Evolutionary conservation across 805 yeast genomes (phyloP).

Genomic region (Ogataea angusta): DNA sequence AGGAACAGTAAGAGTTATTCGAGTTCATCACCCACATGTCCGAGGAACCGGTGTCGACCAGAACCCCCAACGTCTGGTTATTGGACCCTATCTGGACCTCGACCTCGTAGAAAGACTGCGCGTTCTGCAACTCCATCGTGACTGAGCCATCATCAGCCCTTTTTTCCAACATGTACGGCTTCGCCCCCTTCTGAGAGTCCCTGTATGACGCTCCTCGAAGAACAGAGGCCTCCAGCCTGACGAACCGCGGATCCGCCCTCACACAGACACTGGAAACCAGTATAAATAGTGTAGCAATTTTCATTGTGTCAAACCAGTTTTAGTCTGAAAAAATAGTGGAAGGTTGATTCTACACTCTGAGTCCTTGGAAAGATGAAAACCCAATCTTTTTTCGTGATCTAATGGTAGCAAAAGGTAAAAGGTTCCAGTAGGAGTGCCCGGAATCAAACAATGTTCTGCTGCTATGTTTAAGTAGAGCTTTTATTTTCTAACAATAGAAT

Average conservation of each 20-base stretch:
- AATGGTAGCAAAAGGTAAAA: not conserved
- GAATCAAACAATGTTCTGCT: conserved; percentile 1
- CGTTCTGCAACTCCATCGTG: conserved; percentile 36
- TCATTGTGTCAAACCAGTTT: not conserved
- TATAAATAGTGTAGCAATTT: not conserved
- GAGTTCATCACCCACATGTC: conserved; percentile 64
- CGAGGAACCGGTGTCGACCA: conserved; percentile 75
- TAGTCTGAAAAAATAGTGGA: not conserved
- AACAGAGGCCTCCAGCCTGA: conserved; percentile 22
- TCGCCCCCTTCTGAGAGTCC: conserved; percentile 12
- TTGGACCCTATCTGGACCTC: conserved; percentile 54
- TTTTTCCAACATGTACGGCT: conserved; percentile 23
- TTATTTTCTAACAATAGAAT: not conserved
- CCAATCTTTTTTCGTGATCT: not conserved
- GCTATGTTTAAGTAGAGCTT: not conserved
- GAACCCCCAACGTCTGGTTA: conserved; percentile 48
- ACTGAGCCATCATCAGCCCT: conserved; percentile 28
- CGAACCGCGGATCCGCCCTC: conserved; percentile 8
- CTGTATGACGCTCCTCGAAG: conserved; percentile 18
- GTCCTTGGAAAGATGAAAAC: not conserved
- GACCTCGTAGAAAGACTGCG: conserved; percentile 43
- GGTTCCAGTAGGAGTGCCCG: not conserved
- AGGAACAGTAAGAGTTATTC: conserved; percentile 44
- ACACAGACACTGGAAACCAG: not conserved
- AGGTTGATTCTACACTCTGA: not conserved